Conservation (phyloP, 768 basidiomycete species). For the Agaricus subrufescens region DNA sequence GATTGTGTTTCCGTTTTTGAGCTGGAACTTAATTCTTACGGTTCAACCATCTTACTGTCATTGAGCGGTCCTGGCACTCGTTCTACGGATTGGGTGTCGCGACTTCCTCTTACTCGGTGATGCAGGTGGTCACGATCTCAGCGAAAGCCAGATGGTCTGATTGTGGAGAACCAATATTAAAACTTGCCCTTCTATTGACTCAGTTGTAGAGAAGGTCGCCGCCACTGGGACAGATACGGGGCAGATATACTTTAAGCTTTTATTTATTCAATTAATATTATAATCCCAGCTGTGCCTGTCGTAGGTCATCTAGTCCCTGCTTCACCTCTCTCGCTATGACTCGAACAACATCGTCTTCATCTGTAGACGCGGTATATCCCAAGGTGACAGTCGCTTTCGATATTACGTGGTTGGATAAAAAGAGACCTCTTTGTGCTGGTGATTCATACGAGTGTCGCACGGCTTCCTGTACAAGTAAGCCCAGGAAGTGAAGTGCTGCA, state of each 20-base stretch:
- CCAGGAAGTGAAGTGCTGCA: conserved; percentile 80
- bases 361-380: conserved; percentile 64
- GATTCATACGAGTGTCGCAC: conserved; percentile 47
- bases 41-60: conserved; percentile 8
- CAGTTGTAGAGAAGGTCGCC: conserved; percentile 56
- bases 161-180: conserved; percentile 50
- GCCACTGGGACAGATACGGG: conserved; percentile 94
- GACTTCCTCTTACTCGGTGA: not conserved
- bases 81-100: not conserved
- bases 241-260: conserved; percentile 36
- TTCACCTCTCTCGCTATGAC: conserved; percentile 72
- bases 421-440: conserved; percentile 3
- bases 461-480: conserved; percentile 59
- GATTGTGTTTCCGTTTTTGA: not conserved
- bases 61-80: conserved; percentile 4
- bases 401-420: conserved; percentile 27
- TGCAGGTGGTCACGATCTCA: conserved; percentile 7
- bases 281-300: conserved; percentile 38
- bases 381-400: conserved; percentile 59
- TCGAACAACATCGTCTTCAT: conserved; percentile 66
- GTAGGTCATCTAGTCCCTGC: conserved; percentile 50
- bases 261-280: conserved; percentile 12
- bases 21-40: not conserved
- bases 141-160: not conserved
- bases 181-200: conserved; percentile 76